Evolutionary conservation across 495 filamentous ascomycete species (phyloP), one percentile per base, ranked within the genome.

Genomic region (Mycothermus thermophilus): DNA sequence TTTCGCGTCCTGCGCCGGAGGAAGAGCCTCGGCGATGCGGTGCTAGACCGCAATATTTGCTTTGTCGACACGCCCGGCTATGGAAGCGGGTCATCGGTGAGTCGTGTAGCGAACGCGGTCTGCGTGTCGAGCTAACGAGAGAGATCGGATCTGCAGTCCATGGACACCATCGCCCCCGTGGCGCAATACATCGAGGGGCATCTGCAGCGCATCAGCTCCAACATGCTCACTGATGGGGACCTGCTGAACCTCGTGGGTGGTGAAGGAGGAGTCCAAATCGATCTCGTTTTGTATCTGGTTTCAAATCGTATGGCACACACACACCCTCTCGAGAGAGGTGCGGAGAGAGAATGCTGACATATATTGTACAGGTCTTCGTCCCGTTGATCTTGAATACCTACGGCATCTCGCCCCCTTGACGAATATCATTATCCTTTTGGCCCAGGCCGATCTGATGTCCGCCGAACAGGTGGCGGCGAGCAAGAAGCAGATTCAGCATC

Each of bases 21-120:
- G 41, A 93, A 84, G 59, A 90, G 80, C 44, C 59, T 75, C 37
- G 81, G 77, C 7, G 90, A 90, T 37, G 68, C 75, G 21, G 76
- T 95, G 25, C 64, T 97, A 35, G 90, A 97, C 49, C 69, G 90
- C 20, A 97, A 97, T 58, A 47, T 97, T 8, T 94, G 86, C 51
- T 97, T 97, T 52, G 79, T 95, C 35, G 90, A 97, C 62, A 93
- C 85, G 8, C 77, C 79, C 16, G 75, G 80, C n/a, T 81, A 75
- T 55, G 69, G 69, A 11, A 63, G 56, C 47, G 69, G 67, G 22
- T 65, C 71, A 25, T 79, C 75, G 27, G 74, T 71, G 46, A 49
- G 72, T 48, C 37, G 19, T 13, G n/a, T 7, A n/a, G 1, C 3
- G 13, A n/a, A 9, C 5, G n/a, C 7, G 5, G 0, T 10, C 25